A percentile compares a stretch with the other conserved stretches of the same genome.
phyloP scores from a whole-genome alignment of 495 filamentous ascomycete genomes.

The Terfezia boudieri region DNA sequence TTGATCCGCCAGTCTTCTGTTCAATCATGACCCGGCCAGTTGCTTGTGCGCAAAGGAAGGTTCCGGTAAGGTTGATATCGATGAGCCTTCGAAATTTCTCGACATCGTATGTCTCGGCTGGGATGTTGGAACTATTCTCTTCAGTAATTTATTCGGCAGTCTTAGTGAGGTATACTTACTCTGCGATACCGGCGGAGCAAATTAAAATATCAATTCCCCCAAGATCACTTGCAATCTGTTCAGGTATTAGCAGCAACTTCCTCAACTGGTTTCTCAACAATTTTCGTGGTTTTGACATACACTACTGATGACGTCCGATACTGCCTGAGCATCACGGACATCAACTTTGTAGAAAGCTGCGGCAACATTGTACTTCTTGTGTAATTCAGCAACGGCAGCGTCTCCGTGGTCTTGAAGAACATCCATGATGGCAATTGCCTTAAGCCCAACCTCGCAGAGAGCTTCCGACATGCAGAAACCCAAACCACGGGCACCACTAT shows the following conservation, averaged over 20 bases:
- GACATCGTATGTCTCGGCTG: constrained; percentile 31
- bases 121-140: constrained; percentile 32
- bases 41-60: constrained; percentile 45
- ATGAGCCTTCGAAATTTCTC: constrained; percentile 47
- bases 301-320: constrained; percentile 32
- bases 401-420: constrained; percentile 52
- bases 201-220: constrained; percentile 50
- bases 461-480: constrained; percentile 58
- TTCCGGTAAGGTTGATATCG: constrained; percentile 54
- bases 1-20: constrained; percentile 26
- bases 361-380: constrained; percentile 42
- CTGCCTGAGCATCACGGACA: constrained; percentile 41
- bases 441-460: constrained; percentile 47
- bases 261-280: too few relatives aligned
- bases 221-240: constrained; percentile 28
- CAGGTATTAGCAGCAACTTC: not conserved
- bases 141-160: not conserved
- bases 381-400: constrained; percentile 38
- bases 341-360: constrained; percentile 59
- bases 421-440: constrained; percentile 53
- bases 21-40: constrained; percentile 43
- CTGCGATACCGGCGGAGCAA: constrained; percentile 69
- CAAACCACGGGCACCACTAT: constrained; percentile 51
- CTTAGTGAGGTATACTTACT: constrained; percentile 25
- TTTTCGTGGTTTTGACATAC: not conserved